Evolutionary conservation across 2,329 filamentous ascomycete genomes (phyloP).

Genomic region (Aspergillus piperis): DNA sequence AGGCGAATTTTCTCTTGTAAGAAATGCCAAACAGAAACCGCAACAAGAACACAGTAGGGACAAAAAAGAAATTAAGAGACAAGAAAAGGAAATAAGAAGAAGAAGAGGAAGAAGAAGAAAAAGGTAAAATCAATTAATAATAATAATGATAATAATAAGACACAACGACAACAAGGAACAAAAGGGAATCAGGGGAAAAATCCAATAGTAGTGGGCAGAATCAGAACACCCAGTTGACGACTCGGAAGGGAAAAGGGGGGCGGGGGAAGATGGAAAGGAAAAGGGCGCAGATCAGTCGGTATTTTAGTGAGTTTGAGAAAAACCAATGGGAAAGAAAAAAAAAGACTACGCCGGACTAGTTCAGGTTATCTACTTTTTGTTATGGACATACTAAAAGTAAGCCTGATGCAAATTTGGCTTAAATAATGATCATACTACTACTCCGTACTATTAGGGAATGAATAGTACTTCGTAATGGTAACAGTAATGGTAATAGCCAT

Average conservation of each 20-base stretch:
- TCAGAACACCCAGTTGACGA: constrained; percentile 10
- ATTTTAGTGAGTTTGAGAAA: not conserved
- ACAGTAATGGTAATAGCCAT: not conserved
- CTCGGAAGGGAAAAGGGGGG: not conserved
- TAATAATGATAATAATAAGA: no score
- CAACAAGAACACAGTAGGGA: not conserved
- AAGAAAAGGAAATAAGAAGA: constrained; percentile 3
- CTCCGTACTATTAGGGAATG: not conserved
- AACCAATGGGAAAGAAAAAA: not conserved
- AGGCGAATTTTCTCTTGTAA: not conserved
- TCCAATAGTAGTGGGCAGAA: constrained; percentile 10
- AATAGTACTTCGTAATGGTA: not conserved
- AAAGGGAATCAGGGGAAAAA: constrained; percentile 7
- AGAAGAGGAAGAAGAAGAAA: not conserved
- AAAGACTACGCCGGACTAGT: not conserved
- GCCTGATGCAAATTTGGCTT: not conserved
- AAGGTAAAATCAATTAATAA: not conserved
- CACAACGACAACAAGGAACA: constrained; percentile 6
- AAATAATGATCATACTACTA: not conserved
- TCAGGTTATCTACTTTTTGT: not conserved
- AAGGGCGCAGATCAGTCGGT: not conserved
- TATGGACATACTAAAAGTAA: not conserved
- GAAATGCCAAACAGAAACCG: not conserved
- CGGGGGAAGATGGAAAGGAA: not conserved
- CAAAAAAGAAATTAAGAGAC: not conserved